phyloP scores from a whole-genome alignment of 148 eudicot genomes.

The Vaccinium corymbosum region DNA sequence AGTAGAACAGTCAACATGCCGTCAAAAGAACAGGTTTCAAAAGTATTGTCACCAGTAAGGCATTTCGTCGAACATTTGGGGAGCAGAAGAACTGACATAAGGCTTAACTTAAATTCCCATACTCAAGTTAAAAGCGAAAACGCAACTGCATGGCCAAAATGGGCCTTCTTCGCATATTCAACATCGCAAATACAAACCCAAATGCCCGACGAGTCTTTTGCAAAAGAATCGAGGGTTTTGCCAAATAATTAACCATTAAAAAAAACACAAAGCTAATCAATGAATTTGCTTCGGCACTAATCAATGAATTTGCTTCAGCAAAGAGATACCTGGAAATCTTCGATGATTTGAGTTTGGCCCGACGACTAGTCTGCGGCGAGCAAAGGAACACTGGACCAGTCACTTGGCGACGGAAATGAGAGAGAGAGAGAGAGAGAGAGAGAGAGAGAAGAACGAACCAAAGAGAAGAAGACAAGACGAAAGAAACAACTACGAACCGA shows the following conservation, averaged over 20 bases:
- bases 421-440: not conserved
- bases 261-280: not conserved
- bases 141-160: not conserved
- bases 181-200: not conserved
- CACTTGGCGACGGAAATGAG: not conserved
- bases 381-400: no score
- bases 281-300: not conserved
- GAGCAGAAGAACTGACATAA: not conserved
- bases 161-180: not conserved
- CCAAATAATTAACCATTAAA: not conserved
- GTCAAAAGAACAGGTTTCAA: not conserved
- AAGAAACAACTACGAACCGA: no score
- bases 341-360: not conserved
- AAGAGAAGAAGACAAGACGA: no score
- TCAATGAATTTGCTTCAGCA: not conserved
- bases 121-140: not conserved
- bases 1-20: not conserved
- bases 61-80: conserved; percentile 14
- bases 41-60: not conserved
- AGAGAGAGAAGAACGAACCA: no score
- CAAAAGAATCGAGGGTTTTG: not conserved
- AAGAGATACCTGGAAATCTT: not conserved
- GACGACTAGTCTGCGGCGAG: not conserved
- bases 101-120: not conserved
- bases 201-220: not conserved